These are phyloP conservation scores for Hirsutella minnesotensis DNA, from an alignment of 2,329 filamentous ascomycete species.

Conservation along the genomic window DNA sequence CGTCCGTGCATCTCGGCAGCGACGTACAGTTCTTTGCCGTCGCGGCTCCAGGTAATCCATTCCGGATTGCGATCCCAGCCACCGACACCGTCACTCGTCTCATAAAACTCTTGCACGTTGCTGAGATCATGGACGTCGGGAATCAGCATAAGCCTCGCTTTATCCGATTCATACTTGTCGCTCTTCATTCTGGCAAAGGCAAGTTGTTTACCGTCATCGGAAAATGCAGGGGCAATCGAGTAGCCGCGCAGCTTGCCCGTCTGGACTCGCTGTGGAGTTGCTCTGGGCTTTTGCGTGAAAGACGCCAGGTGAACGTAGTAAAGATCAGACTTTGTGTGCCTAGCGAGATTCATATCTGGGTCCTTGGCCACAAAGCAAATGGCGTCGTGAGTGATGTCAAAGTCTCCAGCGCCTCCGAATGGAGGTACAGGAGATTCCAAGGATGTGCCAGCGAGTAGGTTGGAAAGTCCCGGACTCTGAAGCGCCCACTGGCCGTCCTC, in stretches of 20 bases:
- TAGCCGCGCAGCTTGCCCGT: slow-evolving; percentile 53
- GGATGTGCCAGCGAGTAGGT: slow-evolving; percentile 48
- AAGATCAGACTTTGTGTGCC: slow-evolving; percentile 71
- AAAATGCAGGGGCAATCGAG: slow-evolving; percentile 57
- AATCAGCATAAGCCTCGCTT: slow-evolving; percentile 51
- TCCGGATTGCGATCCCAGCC: slow-evolving; percentile 49
- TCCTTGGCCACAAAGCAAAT: slow-evolving; percentile 68
- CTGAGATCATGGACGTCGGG: slow-evolving; percentile 46
- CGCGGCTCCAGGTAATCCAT: slow-evolving; percentile 41
- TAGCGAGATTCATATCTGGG: slow-evolving; percentile 55
- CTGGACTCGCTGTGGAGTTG: slow-evolving; percentile 33
- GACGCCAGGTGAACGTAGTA: slow-evolving; percentile 57
- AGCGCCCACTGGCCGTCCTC: slow-evolving; percentile 28
- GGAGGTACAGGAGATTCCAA: slow-evolving; percentile 60
- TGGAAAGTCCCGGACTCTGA: slow-evolving; percentile 37
- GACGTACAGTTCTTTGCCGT: slow-evolving; percentile 56
- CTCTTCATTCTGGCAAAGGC: slow-evolving; percentile 72
- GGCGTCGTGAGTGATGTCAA: slow-evolving; percentile 56
- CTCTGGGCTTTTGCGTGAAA: slow-evolving; percentile 42
- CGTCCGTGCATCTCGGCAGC: slow-evolving; percentile 60
- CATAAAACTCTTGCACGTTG: slow-evolving; percentile 50
- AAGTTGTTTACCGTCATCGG: slow-evolving; percentile 55
- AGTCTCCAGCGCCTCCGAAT: slow-evolving; percentile 72
- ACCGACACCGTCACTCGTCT: slow-evolving; percentile 49
- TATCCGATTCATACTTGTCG: slow-evolving; percentile 69